A percentile compares a stretch with the other conserved stretches of the same genome.
Conservation (phyloP, 2,329 filamentous ascomycete genomes). For the Coniochaeta sp. region DNA sequence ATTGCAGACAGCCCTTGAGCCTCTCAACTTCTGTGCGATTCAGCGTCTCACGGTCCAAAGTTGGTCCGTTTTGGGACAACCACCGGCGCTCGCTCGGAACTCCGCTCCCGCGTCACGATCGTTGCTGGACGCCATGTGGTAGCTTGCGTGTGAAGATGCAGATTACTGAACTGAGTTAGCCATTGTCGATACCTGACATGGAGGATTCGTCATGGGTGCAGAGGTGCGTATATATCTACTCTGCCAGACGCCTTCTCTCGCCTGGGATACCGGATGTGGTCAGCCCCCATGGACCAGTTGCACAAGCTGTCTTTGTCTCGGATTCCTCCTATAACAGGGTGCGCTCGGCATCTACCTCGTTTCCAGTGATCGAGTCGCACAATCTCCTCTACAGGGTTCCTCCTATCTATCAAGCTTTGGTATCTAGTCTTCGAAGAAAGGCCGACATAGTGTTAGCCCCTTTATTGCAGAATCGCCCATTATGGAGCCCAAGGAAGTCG, state of each 20-base stretch:
- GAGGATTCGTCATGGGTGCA: neutral
- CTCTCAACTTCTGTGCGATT: neutral
- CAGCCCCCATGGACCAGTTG: neutral
- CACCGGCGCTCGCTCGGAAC: neutral
- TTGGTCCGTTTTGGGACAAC: neutral
- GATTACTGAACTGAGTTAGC: neutral
- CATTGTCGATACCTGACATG: neutral
- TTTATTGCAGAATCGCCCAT: neutral
- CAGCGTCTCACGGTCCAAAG: neutral
- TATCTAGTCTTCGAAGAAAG: too few species aligned
- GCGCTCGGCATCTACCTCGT: neutral
- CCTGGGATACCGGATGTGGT: neutral
- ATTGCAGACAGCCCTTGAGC: neutral
- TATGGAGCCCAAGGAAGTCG: slow-evolving; percentile 2
- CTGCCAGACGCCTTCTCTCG: neutral
- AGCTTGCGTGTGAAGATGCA: neutral
- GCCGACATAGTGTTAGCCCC: too few species aligned
- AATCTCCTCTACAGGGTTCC: neutral
- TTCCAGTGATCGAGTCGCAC: neutral
- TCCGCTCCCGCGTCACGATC: neutral
- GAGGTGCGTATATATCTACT: neutral
- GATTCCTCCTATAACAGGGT: neutral
- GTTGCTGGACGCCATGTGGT: neutral
- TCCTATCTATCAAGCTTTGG: neutral
- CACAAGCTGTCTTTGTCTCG: neutral